phyloP scores from a whole-genome alignment of 768 basidiomycete species.

The Stropharia rugosoannulata region DNA sequence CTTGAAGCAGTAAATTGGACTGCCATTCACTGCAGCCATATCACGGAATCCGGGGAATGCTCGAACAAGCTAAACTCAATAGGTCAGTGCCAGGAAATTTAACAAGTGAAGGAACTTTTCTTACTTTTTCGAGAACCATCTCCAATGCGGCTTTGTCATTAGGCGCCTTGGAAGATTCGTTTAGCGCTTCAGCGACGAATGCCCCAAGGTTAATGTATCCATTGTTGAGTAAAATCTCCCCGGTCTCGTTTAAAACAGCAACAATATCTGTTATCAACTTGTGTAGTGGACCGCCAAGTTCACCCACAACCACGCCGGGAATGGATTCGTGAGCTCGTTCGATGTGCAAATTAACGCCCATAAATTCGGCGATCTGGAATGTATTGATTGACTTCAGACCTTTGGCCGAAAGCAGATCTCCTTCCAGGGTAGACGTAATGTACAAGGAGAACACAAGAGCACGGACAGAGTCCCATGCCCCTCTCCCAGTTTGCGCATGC shows the following conservation, averaged over 20 bases:
- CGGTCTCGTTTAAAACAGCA: conserved; percentile 69
- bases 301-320: conserved; percentile 69
- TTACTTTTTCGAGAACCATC: conserved; percentile 61
- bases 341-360: conserved; percentile 66
- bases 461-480: conserved; percentile 83
- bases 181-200: conserved; percentile 71
- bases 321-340: conserved; percentile 72
- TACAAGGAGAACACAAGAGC: conserved; percentile 73
- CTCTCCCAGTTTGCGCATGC: conserved; percentile 69
- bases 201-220: conserved; percentile 72
- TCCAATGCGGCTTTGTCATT: conserved; percentile 37
- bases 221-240: conserved; percentile 52
- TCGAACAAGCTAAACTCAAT: conserved; percentile 55
- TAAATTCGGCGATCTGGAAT: conserved; percentile 67
- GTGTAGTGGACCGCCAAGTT: conserved; percentile 72
- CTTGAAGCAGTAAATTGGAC: conserved; percentile 85
- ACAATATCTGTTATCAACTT: conserved; percentile 72
- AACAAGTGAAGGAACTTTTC: conserved; percentile 11
- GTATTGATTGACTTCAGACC: conserved; percentile 58
- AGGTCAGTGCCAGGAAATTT: neutral
- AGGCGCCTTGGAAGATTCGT: conserved; percentile 41
- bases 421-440: conserved; percentile 56
- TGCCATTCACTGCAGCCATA: conserved; percentile 63
- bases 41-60: conserved; percentile 84
- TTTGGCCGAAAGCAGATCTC: conserved; percentile 62